Conservation (phyloP, 257 asterid genomes). For the Agastache rugosa region DNA sequence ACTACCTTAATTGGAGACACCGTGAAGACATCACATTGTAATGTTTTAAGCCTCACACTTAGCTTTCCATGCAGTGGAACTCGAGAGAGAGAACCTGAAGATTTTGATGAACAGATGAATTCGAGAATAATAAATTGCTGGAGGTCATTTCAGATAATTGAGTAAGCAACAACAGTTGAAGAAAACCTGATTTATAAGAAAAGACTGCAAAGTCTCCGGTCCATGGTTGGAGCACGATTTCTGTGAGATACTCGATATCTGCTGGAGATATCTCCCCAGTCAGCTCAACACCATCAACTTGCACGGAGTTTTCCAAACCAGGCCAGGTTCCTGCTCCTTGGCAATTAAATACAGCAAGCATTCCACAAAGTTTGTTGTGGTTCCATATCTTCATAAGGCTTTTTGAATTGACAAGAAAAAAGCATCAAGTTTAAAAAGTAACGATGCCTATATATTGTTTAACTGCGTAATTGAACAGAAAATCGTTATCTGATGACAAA, state of each 20-base stretch:
- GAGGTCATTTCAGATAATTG: not conserved
- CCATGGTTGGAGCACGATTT: constrained; percentile 45
- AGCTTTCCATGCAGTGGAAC: constrained; percentile 45
- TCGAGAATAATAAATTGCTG: not conserved
- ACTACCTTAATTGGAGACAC: constrained; percentile 62
- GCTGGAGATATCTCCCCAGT: constrained; percentile 53
- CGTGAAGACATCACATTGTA: constrained; percentile 62
- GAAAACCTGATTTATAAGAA: constrained; percentile 58
- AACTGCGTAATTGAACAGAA: not conserved
- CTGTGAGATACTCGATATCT: constrained; percentile 52
- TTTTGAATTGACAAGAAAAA: constrained; percentile 17
- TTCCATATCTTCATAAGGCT: constrained; percentile 71
- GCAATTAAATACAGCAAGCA: constrained; percentile 62
- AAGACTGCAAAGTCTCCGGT: constrained; percentile 55
- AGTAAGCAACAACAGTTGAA: not conserved
- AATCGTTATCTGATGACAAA: not conserved
- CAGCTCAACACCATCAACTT: constrained; percentile 34
- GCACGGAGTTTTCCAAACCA: constrained; percentile 41
- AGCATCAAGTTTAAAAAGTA: not conserved
- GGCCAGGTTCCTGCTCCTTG: constrained; percentile 72
- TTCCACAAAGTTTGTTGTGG: constrained; percentile 55
- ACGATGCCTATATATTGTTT: not conserved
- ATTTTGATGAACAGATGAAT: not conserved
- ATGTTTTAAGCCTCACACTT: constrained; percentile 42
- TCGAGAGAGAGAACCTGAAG: constrained; percentile 44